A percentile compares a stretch with the other conserved stretches of the same genome.
These are phyloP conservation scores for Fraxinus nigra DNA, from an alignment of 305 asterid genomes.

Conservation along the genomic window DNA sequence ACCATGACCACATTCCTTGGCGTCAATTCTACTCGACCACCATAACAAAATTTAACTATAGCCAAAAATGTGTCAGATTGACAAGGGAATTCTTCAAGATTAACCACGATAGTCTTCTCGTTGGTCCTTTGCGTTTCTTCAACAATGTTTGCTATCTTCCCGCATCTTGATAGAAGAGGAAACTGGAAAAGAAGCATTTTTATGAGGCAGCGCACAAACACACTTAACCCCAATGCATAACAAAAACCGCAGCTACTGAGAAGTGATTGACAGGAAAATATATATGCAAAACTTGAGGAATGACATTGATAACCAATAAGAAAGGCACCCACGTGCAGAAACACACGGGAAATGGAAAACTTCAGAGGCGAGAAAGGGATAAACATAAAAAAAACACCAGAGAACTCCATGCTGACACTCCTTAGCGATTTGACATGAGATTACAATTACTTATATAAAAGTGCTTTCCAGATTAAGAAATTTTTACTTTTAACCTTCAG, in stretches of 20 bases:
- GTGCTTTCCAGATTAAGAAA: background rate
- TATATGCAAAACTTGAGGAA: background rate
- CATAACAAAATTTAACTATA: constrained; percentile 73
- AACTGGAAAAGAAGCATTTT: constrained; percentile 53
- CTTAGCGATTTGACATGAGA: background rate
- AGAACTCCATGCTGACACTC: background rate
- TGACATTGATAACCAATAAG: background rate
- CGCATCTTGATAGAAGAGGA: constrained; percentile 88
- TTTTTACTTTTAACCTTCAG: background rate
- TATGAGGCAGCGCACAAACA: constrained; percentile 18
- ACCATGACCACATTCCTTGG: constrained; percentile 69
- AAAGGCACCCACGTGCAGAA: background rate
- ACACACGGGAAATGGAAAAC: background rate
- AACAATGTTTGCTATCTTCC: constrained; percentile 56
- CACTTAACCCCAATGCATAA: background rate
- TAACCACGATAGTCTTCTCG: constrained; percentile 29
- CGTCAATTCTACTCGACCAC: constrained; percentile 59
- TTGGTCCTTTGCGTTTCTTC: constrained; percentile 49
- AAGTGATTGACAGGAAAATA: background rate
- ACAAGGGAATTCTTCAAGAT: constrained; percentile 75
- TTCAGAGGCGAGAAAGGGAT: background rate
- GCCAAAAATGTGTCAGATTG: constrained; percentile 65
- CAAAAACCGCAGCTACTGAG: background rate
- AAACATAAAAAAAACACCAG: background rate
- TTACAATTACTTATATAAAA: background rate